Percentiles rank a stretch among this genome's conserved stretches.
Evolutionary conservation across 2,329 filamentous ascomycete species (phyloP).

Genomic region (Trichoderma citrinoviride): DNA sequence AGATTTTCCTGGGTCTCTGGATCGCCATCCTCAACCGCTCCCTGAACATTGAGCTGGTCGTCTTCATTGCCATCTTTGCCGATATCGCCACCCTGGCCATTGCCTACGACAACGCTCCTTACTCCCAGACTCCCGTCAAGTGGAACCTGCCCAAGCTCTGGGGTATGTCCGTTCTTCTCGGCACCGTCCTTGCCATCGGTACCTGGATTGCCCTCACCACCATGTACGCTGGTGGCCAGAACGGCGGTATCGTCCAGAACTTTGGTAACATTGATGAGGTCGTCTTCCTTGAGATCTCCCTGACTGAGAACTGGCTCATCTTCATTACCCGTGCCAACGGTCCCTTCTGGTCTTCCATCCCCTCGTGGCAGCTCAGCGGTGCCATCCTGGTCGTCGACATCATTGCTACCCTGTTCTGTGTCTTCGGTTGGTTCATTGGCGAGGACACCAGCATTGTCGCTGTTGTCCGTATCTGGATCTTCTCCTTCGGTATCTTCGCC

Average conservation of each 20-base stretch:
- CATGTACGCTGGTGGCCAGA: conserved; percentile 66
- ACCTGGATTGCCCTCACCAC: conserved; percentile 89
- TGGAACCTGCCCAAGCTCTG: conserved; percentile 94
- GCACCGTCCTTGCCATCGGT: conserved; percentile 74
- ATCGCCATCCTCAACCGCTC: conserved; percentile 83
- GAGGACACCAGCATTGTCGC: conserved; percentile 74
- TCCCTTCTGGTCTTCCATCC: conserved; percentile 86
- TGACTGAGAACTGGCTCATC: conserved; percentile 95
- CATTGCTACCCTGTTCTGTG: conserved; percentile 78
- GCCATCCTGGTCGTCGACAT: conserved; percentile 81
- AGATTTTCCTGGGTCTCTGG: conserved; percentile 90
- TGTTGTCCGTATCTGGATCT: conserved; percentile 86
- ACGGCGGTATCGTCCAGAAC: conserved; percentile 87
- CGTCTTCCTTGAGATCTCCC: conserved; percentile 83
- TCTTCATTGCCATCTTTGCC: conserved; percentile 93
- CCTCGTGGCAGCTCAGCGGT: conserved; percentile 78
- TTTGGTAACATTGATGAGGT: conserved; percentile 78
- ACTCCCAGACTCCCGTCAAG: conserved; percentile 82
- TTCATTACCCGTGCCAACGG: conserved; percentile 94
- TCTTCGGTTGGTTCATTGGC: conserved; percentile 77
- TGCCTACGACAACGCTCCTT: conserved; percentile 89
- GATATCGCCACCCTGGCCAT: conserved; percentile 91
- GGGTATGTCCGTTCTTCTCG: conserved; percentile 86
- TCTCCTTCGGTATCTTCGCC: conserved; percentile 86
- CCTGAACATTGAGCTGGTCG: conserved; percentile 81